Percentiles rank a stretch among this genome's conserved stretches.
These are phyloP conservation scores for Berberis thunbergii DNA, from an alignment of 164 flowering plant species.

Conservation along the genomic window DNA sequence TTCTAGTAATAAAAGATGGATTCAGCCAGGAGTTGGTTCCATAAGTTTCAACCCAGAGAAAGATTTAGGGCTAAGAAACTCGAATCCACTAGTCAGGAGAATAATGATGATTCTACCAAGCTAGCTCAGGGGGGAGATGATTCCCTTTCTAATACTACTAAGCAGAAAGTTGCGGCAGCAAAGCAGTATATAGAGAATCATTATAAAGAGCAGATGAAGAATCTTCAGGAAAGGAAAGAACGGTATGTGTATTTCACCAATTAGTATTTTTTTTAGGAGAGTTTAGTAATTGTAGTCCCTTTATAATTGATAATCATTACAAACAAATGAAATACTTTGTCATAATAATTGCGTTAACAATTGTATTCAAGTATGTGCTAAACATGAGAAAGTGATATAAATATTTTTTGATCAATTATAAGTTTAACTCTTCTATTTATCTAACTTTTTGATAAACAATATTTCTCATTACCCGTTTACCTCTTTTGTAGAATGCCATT, in stretches of 20 bases:
- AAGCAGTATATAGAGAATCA: constrained; percentile 95
- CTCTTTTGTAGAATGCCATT: too few relatives aligned
- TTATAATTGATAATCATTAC: too few relatives aligned
- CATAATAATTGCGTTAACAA: too few relatives aligned
- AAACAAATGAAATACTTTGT: too few relatives aligned
- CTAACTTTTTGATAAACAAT: too few relatives aligned
- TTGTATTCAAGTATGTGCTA: too few relatives aligned
- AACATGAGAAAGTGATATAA: too few relatives aligned
- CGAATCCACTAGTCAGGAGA: constrained; percentile 29
- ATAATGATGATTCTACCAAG: constrained; percentile 32
- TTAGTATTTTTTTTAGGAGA: not conserved
- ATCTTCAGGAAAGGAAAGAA: constrained; percentile 74
- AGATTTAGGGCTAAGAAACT: constrained; percentile 48
- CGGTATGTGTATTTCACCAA: constrained; percentile 37
- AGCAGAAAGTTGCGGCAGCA: constrained; percentile 95
- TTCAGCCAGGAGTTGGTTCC: constrained; percentile 50
- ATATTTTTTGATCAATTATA: too few relatives aligned
- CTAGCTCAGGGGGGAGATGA: constrained; percentile 36
- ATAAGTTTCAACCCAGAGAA: constrained; percentile 48
- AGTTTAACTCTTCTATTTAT: too few relatives aligned
- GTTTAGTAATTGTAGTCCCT: too few relatives aligned
- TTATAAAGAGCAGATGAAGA: constrained; percentile 94
- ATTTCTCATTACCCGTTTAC: too few relatives aligned
- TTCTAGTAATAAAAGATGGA: constrained; percentile 15
- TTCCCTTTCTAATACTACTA: constrained; percentile 69